Conservation (phyloP, 1,139 yeast genomes). For the Hansenula sp. region DNA sequence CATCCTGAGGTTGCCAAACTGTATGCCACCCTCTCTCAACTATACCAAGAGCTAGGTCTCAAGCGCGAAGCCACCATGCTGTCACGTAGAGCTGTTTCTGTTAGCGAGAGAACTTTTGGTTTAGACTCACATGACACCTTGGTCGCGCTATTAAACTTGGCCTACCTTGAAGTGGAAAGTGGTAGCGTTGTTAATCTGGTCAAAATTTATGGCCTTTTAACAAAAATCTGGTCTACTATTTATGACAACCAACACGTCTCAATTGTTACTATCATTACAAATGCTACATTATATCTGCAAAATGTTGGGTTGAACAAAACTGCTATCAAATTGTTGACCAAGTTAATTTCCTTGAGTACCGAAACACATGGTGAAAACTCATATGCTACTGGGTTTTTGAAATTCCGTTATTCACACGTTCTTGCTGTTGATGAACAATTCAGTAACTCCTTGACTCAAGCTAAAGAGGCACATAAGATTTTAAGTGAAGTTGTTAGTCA, state of each 20-base stretch:
- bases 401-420: constrained; percentile 66
- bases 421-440: constrained; percentile 51
- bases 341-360: constrained; percentile 43
- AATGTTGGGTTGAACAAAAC: constrained; percentile 43
- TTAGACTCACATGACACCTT: constrained; percentile 76
- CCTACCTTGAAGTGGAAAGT: constrained; percentile 63
- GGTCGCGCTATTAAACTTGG: constrained; percentile 70
- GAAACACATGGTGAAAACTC: constrained; percentile 53
- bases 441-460: constrained; percentile 39
- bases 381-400: constrained; percentile 54
- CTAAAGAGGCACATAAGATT: constrained; percentile 11
- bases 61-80: constrained; percentile 59
- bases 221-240: constrained; percentile 51
- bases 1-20: constrained; percentile 78
- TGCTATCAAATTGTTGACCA: constrained; percentile 47
- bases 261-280: constrained; percentile 58
- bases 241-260: constrained; percentile 68
- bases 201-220: constrained; percentile 57
- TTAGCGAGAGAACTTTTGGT: constrained; percentile 80
- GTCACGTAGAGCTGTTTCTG: constrained; percentile 67
- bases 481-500: constrained; percentile 15
- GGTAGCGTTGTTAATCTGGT: constrained; percentile 61
- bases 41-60: constrained; percentile 60
- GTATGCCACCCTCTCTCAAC: constrained; percentile 61
- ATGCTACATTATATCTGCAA: constrained; percentile 60